Conservation (phyloP, 2,329 filamentous ascomycete genomes). For the Lasiodiplodia sp. region DNA sequence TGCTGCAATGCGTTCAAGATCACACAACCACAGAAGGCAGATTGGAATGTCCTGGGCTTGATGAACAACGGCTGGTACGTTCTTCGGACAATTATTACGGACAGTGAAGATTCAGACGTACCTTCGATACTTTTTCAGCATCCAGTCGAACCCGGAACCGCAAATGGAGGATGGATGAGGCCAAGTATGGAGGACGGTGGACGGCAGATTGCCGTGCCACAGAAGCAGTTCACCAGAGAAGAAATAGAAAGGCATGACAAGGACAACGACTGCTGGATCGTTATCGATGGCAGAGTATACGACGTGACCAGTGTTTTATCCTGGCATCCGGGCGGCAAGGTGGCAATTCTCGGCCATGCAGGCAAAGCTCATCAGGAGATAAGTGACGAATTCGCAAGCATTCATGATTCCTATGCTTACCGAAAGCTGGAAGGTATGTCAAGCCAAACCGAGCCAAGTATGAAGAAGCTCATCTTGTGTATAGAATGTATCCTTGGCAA, state of each 20-base stretch:
- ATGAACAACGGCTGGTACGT: constrained; percentile 64
- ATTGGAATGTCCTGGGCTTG: constrained; percentile 62
- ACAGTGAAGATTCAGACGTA: constrained; percentile 42
- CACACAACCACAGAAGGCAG: constrained; percentile 55
- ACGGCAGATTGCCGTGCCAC: constrained; percentile 53
- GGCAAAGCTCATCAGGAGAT: constrained; percentile 59
- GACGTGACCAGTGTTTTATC: constrained; percentile 56
- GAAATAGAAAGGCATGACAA: constrained; percentile 62
- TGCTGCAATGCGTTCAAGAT: constrained; percentile 61
- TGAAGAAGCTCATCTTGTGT: not conserved
- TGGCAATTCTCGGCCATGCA: constrained; percentile 58
- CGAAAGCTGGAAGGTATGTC: constrained; percentile 53
- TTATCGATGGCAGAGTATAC: constrained; percentile 61
- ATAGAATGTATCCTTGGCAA: constrained; percentile 59
- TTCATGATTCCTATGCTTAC: constrained; percentile 61
- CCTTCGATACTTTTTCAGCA: constrained; percentile 55
- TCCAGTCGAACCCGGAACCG: constrained; percentile 52
- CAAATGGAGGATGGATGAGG: constrained; percentile 61
- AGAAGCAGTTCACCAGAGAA: constrained; percentile 61
- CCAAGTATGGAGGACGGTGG: constrained; percentile 55
- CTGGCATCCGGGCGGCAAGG: constrained; percentile 61
- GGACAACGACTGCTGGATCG: constrained; percentile 61
- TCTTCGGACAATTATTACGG: constrained; percentile 51
- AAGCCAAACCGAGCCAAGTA: not conserved
- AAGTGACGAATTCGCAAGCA: constrained; percentile 57